These are phyloP conservation scores for Arabis alpina DNA, from an alignment of 345 rosid species.

Conservation along the genomic window DNA sequence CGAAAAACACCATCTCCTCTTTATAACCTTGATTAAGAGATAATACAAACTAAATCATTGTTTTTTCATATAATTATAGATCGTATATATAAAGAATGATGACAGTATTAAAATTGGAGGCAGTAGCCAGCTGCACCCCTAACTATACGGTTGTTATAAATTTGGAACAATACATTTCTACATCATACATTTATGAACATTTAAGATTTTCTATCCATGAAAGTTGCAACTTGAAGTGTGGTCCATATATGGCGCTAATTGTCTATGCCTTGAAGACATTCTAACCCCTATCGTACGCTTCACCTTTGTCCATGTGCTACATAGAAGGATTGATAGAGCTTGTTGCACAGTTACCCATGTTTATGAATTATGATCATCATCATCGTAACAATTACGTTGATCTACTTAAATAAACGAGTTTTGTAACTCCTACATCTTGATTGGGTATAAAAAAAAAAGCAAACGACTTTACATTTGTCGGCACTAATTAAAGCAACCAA, in stretches of 20 bases:
- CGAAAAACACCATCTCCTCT: constrained; percentile 73
- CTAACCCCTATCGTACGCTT: constrained; percentile 38
- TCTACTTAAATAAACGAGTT: background rate
- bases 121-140: constrained; percentile 14
- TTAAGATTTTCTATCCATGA: background rate
- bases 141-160: constrained; percentile 26
- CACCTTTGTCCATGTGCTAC: constrained; percentile 27
- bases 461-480: constrained; percentile 39
- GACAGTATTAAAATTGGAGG: background rate
- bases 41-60: constrained; percentile 2
- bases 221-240: constrained; percentile 34
- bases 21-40: constrained; percentile 49
- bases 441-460: constrained; percentile 28
- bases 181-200: constrained; percentile 8
- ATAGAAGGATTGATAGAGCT: background rate
- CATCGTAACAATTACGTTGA: constrained; percentile 6
- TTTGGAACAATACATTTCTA: background rate
- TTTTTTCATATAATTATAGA: background rate
- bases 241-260: background rate
- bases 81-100: background rate
- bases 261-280: constrained; percentile 32
- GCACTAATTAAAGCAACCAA: constrained; percentile 36
- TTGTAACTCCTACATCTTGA: constrained; percentile 2
- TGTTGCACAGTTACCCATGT: constrained; percentile 37
- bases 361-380: constrained; percentile 13